Percentiles rank a stretch among this genome's conserved stretches.
These are phyloP conservation scores for Mortierella polycephala DNA, from an alignment of 371 early-diverging fungal species.

Conservation along the genomic window DNA sequence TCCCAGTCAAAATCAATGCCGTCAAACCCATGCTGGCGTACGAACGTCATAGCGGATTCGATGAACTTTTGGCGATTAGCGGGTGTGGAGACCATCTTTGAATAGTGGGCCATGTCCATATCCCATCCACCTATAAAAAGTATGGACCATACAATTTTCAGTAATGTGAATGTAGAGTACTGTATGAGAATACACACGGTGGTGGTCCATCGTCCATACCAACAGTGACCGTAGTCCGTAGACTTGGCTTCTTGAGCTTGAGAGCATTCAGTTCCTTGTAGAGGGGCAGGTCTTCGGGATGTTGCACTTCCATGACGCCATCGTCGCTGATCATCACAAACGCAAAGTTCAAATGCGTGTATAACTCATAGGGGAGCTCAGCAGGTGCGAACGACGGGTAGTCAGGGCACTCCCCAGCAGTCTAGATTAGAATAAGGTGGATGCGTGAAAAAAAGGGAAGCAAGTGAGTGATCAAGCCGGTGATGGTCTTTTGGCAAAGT, in stretches of 20 bases:
- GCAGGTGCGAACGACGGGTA: conserved; percentile 48
- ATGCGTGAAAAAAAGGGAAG: background rate
- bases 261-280: conserved; percentile 50
- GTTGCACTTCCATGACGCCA: conserved; percentile 37
- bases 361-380: conserved; percentile 33
- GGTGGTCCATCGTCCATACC: conserved; percentile 12
- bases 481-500: background rate
- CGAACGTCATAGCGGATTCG: conserved; percentile 31
- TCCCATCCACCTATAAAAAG: conserved; percentile 41
- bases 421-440: conserved; percentile 14
- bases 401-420: conserved; percentile 34
- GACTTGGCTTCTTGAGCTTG: conserved; percentile 39
- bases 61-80: conserved; percentile 51
- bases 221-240: conserved; percentile 31
- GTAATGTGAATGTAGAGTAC: background rate
- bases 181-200: background rate
- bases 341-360: conserved; percentile 50
- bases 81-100: conserved; percentile 47
- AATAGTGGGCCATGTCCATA: conserved; percentile 53
- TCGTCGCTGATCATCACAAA: conserved; percentile 50
- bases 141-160: no score
- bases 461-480: no score
- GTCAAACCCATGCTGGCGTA: conserved; percentile 36
- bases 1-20: conserved; percentile 54
- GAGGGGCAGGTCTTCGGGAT: conserved; percentile 22